Evolutionary conservation across 805 yeast genomes (phyloP).

Genomic region (Yamadazyma olivae): DNA sequence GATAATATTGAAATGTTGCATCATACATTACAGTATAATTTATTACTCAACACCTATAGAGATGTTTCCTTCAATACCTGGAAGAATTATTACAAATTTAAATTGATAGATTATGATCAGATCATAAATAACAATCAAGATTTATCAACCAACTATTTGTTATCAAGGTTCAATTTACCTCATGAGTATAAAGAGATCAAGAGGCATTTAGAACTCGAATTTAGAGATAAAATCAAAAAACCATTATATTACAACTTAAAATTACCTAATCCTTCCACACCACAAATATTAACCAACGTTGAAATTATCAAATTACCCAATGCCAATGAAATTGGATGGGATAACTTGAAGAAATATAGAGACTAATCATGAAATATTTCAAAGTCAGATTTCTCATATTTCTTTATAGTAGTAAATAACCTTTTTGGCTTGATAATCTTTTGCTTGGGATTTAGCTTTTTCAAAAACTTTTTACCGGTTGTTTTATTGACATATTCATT

Average conservation of each 20-base stretch:
- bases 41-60: conserved; percentile 37
- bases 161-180: conserved; percentile 32
- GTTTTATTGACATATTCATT: conserved; percentile 37
- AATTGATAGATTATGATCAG: conserved; percentile 38
- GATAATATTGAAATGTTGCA: conserved; percentile 43
- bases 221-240: conserved; percentile 29
- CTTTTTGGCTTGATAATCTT: conserved; percentile 36
- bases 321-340: conserved; percentile 43
- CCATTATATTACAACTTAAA: conserved; percentile 33
- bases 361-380: conserved; percentile 12
- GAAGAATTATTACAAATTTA: conserved; percentile 37
- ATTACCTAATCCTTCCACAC: conserved; percentile 27
- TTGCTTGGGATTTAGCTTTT: conserved; percentile 26
- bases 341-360: conserved; percentile 34
- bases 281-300: conserved; percentile 32
- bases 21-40: conserved; percentile 38
- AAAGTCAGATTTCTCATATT: conserved; percentile 2
- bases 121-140: conserved; percentile 11
- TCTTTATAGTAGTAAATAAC: conserved; percentile 12
- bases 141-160: conserved; percentile 12
- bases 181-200: conserved; percentile 29
- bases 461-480: conserved; percentile 33
- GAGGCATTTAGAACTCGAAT: conserved; percentile 30
- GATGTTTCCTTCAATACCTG: conserved; percentile 38
- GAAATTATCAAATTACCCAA: conserved; percentile 43